Conservation (phyloP, 371 early-diverging fungal genomes). For the Rhizopus delemar region DNA sequence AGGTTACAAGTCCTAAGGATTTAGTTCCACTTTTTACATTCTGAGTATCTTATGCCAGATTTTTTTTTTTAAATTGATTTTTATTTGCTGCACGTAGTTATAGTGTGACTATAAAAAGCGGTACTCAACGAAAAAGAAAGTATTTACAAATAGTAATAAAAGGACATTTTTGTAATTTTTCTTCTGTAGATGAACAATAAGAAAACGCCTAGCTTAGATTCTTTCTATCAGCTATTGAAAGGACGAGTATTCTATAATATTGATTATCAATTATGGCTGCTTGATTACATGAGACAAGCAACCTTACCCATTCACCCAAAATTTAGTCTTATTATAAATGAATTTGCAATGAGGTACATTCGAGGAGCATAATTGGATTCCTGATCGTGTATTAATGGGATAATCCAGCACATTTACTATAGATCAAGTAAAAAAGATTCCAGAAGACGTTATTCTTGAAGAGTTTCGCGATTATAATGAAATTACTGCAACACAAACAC, state of each 20-base stretch:
- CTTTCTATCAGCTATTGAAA: constrained; percentile 39
- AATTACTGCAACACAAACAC: constrained; percentile 39
- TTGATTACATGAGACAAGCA: constrained; percentile 38
- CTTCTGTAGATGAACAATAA: constrained; percentile 17
- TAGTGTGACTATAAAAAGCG: too few species aligned
- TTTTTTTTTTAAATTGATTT: too few species aligned
- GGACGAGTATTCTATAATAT: constrained; percentile 35
- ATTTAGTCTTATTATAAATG: constrained; percentile 39
- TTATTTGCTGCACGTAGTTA: too few species aligned
- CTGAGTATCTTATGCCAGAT: too few species aligned
- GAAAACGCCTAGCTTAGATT: constrained; percentile 32
- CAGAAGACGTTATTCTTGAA: constrained; percentile 30
- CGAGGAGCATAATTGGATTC: not conserved
- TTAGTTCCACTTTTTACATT: too few species aligned
- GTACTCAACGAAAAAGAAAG: too few species aligned
- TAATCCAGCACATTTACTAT: constrained; percentile 27
- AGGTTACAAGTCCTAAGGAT: too few species aligned
- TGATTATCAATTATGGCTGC: constrained; percentile 38
- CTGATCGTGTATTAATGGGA: not conserved
- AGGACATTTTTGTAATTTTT: too few species aligned
- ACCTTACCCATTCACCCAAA: constrained; percentile 39
- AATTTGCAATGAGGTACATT: constrained; percentile 42
- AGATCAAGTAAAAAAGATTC: constrained; percentile 31
- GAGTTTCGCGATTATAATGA: constrained; percentile 27
- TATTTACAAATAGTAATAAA: too few species aligned